Conservation (phyloP, 2,329 filamentous ascomycete species). For the Verticillium zaregamsianum region DNA sequence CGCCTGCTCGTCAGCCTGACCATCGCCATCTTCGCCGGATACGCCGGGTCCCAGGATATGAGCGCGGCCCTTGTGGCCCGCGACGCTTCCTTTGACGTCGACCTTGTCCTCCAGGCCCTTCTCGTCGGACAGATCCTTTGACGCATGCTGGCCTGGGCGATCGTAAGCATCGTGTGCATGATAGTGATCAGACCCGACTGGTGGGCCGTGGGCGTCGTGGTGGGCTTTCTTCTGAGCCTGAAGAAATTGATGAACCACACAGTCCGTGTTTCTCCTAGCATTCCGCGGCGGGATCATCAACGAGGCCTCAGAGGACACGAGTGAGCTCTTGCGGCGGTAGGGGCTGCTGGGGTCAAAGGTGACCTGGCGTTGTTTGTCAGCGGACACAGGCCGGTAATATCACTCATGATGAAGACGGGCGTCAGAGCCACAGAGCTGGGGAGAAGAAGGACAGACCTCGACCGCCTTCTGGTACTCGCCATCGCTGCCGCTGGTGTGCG, state of each 20-base stretch:
- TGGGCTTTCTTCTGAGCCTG: constrained; percentile 44
- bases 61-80: constrained; percentile 59
- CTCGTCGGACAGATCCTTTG: constrained; percentile 18
- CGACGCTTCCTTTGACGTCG: constrained; percentile 27
- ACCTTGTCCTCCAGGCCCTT: constrained; percentile 22
- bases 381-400: not conserved
- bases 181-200: constrained; percentile 12
- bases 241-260: constrained; percentile 62
- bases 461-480: constrained; percentile 45
- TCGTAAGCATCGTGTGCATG: constrained; percentile 23
- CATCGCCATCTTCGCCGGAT: constrained; percentile 38
- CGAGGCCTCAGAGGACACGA: constrained; percentile 47
- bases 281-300: constrained; percentile 18
- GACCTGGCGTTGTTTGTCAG: constrained; percentile 37
- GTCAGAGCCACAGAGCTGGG: not conserved
- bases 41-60: constrained; percentile 50
- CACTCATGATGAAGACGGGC: not conserved
- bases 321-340: constrained; percentile 63
- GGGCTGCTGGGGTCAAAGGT: constrained; percentile 58
- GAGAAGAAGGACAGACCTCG: constrained; percentile 36
- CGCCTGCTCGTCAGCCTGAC: constrained; percentile 52
- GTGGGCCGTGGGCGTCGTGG: not conserved
- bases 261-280: constrained; percentile 45
- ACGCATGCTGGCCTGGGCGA: constrained; percentile 7
- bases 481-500: constrained; percentile 41